A percentile compares a stretch with the other conserved stretches of the same genome.
Evolutionary conservation across 1,284 basidiomycete genomes (phyloP).

Genomic region (Coriolopsis trogii): DNA sequence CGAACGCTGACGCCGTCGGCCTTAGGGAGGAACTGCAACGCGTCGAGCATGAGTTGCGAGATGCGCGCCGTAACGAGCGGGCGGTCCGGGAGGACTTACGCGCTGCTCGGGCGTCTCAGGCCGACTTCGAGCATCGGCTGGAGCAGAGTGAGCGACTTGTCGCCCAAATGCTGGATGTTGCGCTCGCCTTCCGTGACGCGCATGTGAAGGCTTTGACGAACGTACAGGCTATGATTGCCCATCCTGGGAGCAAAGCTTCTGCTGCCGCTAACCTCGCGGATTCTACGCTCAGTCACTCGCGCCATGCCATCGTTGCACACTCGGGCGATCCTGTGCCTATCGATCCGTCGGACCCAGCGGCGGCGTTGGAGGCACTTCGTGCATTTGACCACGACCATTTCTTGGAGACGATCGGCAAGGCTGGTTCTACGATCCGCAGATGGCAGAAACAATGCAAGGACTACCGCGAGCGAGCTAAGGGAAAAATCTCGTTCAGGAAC

Average conservation of each 20-base stretch:
- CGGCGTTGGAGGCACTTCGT: constrained; percentile 68
- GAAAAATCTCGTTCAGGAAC: constrained; percentile 93
- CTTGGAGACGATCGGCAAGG: constrained; percentile 78
- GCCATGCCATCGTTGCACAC: constrained; percentile 53
- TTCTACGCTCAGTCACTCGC: constrained; percentile 49
- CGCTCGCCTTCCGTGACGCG: constrained; percentile 71
- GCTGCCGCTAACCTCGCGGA: constrained; percentile 36
- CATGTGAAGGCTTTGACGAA: constrained; percentile 69
- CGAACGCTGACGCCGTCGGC: constrained; percentile 64
- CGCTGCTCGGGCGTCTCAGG: constrained; percentile 61
- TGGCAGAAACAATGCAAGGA: constrained; percentile 97
- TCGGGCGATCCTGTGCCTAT: constrained; percentile 70
- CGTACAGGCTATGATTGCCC: constrained; percentile 62
- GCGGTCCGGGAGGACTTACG: constrained; percentile 65
- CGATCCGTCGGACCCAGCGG: constrained; percentile 70
- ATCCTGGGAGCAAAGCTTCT: constrained; percentile 44
- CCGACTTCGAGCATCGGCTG: constrained; percentile 65
- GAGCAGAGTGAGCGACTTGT: constrained; percentile 64
- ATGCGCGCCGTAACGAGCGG: constrained; percentile 61
- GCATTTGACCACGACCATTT: constrained; percentile 85
- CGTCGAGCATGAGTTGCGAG: constrained; percentile 66
- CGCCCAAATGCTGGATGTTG: constrained; percentile 75
- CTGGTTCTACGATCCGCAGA: constrained; percentile 86
- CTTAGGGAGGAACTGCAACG: constrained; percentile 74
- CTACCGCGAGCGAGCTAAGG: constrained; percentile 89